Conservation (phyloP, 2,329 filamentous ascomycete genomes). For the Fusarium circinatum region DNA sequence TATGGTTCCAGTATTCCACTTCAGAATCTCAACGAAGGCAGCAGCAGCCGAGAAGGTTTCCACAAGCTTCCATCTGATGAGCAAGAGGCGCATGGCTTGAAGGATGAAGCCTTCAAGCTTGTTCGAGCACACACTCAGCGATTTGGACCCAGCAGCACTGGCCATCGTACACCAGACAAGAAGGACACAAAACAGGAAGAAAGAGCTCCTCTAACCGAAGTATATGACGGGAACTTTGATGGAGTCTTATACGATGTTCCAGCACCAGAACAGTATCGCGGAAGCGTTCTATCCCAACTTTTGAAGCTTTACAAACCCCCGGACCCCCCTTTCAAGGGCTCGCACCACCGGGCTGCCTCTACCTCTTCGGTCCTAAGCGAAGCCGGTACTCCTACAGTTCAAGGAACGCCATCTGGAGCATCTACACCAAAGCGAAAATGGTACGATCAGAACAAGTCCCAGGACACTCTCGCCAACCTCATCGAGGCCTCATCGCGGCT, state of each 20-base stretch:
- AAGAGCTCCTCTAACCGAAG: constrained; percentile 45
- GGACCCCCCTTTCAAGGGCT: constrained; percentile 39
- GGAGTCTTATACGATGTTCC: constrained; percentile 54
- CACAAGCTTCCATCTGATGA: constrained; percentile 29
- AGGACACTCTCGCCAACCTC: constrained; percentile 59
- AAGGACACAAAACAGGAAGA: constrained; percentile 27
- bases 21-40: constrained; percentile 42
- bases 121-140: constrained; percentile 55
- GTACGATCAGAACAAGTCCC: constrained; percentile 60
- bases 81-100: constrained; percentile 13
- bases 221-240: constrained; percentile 54
- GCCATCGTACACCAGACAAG: constrained; percentile 1
- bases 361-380: constrained; percentile 43
- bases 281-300: constrained; percentile 58
- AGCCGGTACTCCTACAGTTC: constrained; percentile 50
- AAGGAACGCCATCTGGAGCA: constrained; percentile 51
- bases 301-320: constrained; percentile 58
- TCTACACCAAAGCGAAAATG: constrained; percentile 58
- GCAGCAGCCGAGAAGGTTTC: constrained; percentile 29
- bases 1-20: constrained; percentile 47
- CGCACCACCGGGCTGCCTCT: constrained; percentile 41
- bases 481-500: constrained; percentile 58
- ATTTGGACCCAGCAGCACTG: constrained; percentile 25
- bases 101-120: constrained; percentile 54
- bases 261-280: constrained; percentile 54